These are phyloP conservation scores for Penium margaritaceum DNA, from an alignment of 139 green algal species.

Conservation along the genomic window DNA sequence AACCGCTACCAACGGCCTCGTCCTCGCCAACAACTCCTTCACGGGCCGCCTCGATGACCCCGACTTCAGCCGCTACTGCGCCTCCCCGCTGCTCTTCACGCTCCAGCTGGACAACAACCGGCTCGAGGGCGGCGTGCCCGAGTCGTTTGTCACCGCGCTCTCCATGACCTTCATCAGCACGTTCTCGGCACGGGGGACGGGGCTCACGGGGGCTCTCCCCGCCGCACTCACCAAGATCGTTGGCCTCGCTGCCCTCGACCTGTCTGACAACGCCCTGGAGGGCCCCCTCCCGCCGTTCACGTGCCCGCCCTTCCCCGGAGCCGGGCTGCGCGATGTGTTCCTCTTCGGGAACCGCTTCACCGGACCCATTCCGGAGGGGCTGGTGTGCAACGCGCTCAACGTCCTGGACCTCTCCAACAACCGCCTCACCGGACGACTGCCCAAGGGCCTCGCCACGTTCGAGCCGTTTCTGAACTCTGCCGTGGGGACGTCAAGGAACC, in stretches of 20 bases:
- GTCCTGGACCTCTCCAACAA: neutral
- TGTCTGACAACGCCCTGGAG: neutral
- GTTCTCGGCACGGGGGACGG: too few species aligned
- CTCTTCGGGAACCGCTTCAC: neutral
- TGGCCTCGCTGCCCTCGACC: neutral
- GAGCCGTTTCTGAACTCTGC: too few species aligned
- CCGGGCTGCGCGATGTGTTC: neutral
- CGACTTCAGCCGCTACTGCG: too few species aligned
- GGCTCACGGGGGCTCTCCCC: neutral
- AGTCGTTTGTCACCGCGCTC: too few species aligned
- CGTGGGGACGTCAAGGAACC: too few species aligned
- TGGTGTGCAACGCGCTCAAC: neutral
- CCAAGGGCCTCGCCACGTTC: too few species aligned
- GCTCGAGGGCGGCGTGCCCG: too few species aligned
- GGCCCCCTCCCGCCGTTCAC: conserved; percentile 6
- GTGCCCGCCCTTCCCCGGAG: neutral
- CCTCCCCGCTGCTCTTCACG: too few species aligned
- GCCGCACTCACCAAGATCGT: conserved; percentile 1
- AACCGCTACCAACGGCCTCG: too few species aligned
- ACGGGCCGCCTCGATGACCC: too few species aligned
- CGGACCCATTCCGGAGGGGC: neutral
- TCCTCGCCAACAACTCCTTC: too few species aligned
- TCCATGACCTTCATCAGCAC: too few species aligned
- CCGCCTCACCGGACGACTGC: neutral
- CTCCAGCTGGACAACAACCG: neutral